A percentile compares a stretch with the other conserved stretches of the same genome.
Evolutionary conservation across 2,329 filamentous ascomycete species (phyloP).

Genomic region (Apiospora sp.): DNA sequence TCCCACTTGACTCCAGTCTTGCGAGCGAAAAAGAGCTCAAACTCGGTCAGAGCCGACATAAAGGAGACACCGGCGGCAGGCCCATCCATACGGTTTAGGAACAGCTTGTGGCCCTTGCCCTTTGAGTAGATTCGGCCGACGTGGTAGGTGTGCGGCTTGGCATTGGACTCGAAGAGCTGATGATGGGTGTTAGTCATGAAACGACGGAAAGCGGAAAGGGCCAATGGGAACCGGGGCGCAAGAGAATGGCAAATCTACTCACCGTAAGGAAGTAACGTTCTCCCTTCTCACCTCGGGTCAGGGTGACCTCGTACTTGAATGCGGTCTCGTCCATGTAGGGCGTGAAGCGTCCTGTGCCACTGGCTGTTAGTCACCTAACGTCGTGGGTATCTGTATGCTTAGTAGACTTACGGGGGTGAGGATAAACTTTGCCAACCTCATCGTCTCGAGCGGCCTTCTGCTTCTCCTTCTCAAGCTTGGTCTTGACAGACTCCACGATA

Average conservation of each 20-base stretch:
- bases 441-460: not conserved
- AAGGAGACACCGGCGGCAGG: not conserved
- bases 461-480: not conserved
- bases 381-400: not conserved
- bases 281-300: slow-evolving; percentile 63
- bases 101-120: slow-evolving; percentile 43
- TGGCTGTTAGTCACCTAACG: not conserved
- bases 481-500: not conserved
- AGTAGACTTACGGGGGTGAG: not conserved
- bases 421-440: not conserved
- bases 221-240: too few relatives aligned
- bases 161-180: slow-evolving; percentile 73
- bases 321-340: slow-evolving; percentile 69
- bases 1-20: slow-evolving; percentile 41
- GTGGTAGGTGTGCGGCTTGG: slow-evolving; percentile 66
- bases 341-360: slow-evolving; percentile 62
- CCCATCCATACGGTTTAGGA: not conserved
- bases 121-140: slow-evolving; percentile 62
- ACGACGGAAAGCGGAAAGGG: not conserved
- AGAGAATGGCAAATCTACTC: slow-evolving; percentile 40
- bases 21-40: not conserved
- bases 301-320: slow-evolving; percentile 69
- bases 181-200: not conserved
- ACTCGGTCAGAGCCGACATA: not conserved
- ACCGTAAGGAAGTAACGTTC: slow-evolving; percentile 70